Percentiles rank a stretch among this genome's conserved stretches.
Evolutionary conservation across 176 grass and related monocot species (phyloP).

Genomic region (Bothriochloa decipiens): DNA sequence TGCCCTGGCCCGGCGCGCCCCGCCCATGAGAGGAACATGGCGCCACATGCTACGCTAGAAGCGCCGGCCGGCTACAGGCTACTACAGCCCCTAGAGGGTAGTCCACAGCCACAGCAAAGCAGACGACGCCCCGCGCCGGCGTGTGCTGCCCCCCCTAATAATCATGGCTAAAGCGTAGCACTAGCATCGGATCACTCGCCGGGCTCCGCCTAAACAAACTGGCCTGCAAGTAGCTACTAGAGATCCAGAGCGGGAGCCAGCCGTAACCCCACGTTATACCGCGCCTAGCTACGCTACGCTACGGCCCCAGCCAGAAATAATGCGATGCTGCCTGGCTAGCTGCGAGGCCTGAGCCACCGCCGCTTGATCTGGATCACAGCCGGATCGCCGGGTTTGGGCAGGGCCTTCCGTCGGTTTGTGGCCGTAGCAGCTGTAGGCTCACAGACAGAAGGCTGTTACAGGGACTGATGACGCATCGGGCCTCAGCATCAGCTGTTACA

Average conservation of each 20-base stretch:
- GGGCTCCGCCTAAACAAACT: constrained; percentile 17
- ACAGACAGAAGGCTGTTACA: not conserved
- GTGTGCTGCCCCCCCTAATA: constrained; percentile 22
- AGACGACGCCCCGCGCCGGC: not conserved
- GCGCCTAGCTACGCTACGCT: too few relatives aligned
- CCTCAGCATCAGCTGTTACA: not conserved
- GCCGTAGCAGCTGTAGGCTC: too few relatives aligned
- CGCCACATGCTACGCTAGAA: constrained; percentile 12
- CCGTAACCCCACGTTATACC: not conserved
- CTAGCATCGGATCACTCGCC: constrained; percentile 59
- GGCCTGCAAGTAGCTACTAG: not conserved
- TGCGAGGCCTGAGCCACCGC: too few relatives aligned
- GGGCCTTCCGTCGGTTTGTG: not conserved
- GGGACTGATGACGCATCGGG: not conserved
- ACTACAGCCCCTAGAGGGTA: too few relatives aligned
- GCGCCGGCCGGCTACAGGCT: not conserved
- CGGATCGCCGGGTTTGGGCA: not conserved
- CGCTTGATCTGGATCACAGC: not conserved
- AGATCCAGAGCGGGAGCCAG: not conserved
- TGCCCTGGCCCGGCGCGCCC: constrained; percentile 2
- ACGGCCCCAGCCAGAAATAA: too few relatives aligned
- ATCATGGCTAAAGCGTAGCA: constrained; percentile 39
- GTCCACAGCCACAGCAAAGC: not conserved
- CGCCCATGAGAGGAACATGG: constrained; percentile 46
- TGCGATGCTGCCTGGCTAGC: too few relatives aligned